Percentiles rank a stretch among this genome's conserved stretches.
These are phyloP conservation scores for Pyrrhoderma noxium DNA, from an alignment of 1,284 basidiomycete species.

Conservation along the genomic window DNA sequence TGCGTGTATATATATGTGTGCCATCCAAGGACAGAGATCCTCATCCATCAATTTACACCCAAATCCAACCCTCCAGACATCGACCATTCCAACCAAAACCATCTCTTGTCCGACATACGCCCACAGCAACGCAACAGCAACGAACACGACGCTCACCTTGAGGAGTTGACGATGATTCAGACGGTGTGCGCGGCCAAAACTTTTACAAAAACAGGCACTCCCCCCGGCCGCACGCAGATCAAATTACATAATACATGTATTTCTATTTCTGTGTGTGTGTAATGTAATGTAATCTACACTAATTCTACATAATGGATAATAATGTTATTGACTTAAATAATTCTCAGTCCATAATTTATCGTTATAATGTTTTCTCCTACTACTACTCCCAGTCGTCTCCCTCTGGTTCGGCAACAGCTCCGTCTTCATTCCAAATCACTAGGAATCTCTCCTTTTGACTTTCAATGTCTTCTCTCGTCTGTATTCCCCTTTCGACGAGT, in stretches of 20 bases:
- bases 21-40: neutral
- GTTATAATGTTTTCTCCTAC: neutral
- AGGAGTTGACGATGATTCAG: neutral
- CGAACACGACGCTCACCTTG: conserved; percentile 8
- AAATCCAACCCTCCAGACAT: neutral
- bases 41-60: neutral
- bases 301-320: neutral
- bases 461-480: conserved; percentile 51
- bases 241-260: too few species aligned
- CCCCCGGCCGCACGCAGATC: too few species aligned
- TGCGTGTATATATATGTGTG: too few species aligned
- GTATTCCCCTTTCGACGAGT: conserved; percentile 50
- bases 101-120: too few species aligned
- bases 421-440: conserved; percentile 75
- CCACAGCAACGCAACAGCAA: too few species aligned
- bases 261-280: too few species aligned
- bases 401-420: conserved; percentile 63
- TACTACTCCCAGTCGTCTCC: conserved; percentile 30
- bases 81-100: too few species aligned
- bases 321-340: neutral
- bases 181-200: neutral
- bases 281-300: neutral
- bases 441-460: conserved; percentile 58
- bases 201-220: too few species aligned
- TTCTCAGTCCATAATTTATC: too few species aligned